These are phyloP conservation scores for Leccinum fuscescens DNA, from an alignment of 1,284 basidiomycete species.

Conservation along the genomic window DNA sequence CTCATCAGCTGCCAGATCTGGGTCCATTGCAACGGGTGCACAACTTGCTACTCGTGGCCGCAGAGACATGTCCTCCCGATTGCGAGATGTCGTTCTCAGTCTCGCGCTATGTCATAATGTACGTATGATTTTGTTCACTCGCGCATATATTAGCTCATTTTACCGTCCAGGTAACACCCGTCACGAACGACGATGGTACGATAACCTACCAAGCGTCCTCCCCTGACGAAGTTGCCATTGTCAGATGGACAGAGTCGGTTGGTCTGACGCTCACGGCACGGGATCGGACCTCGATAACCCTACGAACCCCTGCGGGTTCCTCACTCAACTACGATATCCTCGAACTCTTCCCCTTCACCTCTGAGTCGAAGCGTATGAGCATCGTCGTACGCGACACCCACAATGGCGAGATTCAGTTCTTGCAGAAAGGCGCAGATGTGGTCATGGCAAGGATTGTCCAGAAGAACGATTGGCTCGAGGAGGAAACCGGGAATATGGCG, in stretches of 20 bases:
- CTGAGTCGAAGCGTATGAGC: slow-evolving; percentile 98
- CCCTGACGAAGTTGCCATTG: slow-evolving; percentile 98
- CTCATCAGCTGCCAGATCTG: slow-evolving; percentile 44
- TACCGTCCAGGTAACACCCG: slow-evolving; percentile 80
- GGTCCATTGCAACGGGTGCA: slow-evolving; percentile 66
- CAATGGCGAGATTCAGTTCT: slow-evolving; percentile 80
- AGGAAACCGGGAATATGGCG: slow-evolving; percentile 98
- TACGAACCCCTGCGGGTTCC: slow-evolving; percentile 67
- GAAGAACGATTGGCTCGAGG: slow-evolving; percentile 98
- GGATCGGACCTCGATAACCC: slow-evolving; percentile 83
- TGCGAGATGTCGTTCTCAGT: slow-evolving; percentile 92
- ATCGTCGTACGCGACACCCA: slow-evolving; percentile 85
- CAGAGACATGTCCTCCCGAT: slow-evolving; percentile 91
- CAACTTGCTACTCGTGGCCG: slow-evolving; percentile 81
- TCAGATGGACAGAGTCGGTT: slow-evolving; percentile 96
- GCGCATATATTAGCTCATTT: not conserved
- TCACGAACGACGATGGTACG: slow-evolving; percentile 89
- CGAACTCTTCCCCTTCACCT: slow-evolving; percentile 96
- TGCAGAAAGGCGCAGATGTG: slow-evolving; percentile 97
- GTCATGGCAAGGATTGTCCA: slow-evolving; percentile 95
- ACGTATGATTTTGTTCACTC: slow-evolving; percentile 24
- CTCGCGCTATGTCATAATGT: slow-evolving; percentile 97
- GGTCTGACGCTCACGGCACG: slow-evolving; percentile 86
- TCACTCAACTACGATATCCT: slow-evolving; percentile 81
- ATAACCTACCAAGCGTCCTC: slow-evolving; percentile 98